Conservation (phyloP, 23 red algal genomes). For the Cyanidium caldarium region DNA sequence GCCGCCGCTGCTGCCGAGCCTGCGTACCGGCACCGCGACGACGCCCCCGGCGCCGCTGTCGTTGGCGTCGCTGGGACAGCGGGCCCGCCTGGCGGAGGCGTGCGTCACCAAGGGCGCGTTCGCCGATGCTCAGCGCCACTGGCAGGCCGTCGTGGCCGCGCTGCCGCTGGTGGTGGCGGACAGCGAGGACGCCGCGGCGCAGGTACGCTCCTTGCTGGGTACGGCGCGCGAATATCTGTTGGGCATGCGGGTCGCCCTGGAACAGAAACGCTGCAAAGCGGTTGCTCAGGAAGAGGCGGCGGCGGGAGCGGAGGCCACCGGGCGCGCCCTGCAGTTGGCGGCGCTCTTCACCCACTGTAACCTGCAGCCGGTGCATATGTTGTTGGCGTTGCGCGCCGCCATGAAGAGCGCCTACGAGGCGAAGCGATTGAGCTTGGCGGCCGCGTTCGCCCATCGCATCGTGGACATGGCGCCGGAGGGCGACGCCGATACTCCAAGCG, state of each 20-base stretch:
- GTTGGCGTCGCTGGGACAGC: slow-evolving; percentile 24
- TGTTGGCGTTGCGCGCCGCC: slow-evolving; percentile 74
- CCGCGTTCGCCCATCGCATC: slow-evolving; percentile 53
- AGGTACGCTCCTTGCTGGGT: slow-evolving; percentile 18
- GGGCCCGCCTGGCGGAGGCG: slow-evolving; percentile 20
- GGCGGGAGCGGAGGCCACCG: background rate
- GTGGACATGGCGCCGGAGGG: slow-evolving; percentile 46
- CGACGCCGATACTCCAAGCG: background rate
- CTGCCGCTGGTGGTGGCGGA: slow-evolving; percentile 59
- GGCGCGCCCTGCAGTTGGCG: slow-evolving; percentile 54
- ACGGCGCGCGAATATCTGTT: slow-evolving; percentile 80
- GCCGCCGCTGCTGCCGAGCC: too few species aligned
- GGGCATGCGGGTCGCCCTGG: slow-evolving; percentile 38
- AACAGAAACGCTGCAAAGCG: slow-evolving; percentile 35
- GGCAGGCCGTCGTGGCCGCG: slow-evolving; percentile 23
- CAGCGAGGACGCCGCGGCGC: slow-evolving; percentile 28
- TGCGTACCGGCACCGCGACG: slow-evolving; percentile 7
- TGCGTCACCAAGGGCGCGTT: slow-evolving; percentile 58
- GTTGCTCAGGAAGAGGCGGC: slow-evolving; percentile 34
- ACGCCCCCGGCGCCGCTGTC: slow-evolving; percentile 4
- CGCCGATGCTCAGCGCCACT: slow-evolving; percentile 39
- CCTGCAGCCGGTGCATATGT: slow-evolving; percentile 62
- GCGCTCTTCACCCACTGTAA: slow-evolving; percentile 82
- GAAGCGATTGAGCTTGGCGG: slow-evolving; percentile 51
- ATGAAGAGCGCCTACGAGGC: slow-evolving; percentile 87